These are phyloP conservation scores for Capsella bursapastoris DNA, from an alignment of 345 rosid species.

Conservation along the genomic window DNA sequence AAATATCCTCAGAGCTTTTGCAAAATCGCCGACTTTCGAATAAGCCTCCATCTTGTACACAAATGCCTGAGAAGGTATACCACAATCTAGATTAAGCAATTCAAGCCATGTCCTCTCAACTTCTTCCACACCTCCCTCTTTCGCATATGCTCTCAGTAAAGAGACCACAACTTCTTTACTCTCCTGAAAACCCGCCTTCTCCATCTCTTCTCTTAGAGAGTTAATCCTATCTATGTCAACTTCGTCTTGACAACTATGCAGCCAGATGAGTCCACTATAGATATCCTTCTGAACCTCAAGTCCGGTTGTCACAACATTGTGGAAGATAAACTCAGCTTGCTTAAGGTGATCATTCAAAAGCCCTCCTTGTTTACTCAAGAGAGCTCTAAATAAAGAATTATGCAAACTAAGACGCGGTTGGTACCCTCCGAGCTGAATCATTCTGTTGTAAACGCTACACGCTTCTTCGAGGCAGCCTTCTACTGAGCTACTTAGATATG, in stretches of 20 bases:
- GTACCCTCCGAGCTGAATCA: conserved; percentile 94
- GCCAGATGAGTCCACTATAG: conserved; percentile 72
- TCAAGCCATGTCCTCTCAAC: conserved; percentile 72
- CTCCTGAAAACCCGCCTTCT: conserved; percentile 62
- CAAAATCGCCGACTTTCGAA: conserved; percentile 57
- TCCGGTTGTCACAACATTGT: conserved; percentile 67
- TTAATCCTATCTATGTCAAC: conserved; percentile 62
- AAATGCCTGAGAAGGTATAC: conserved; percentile 69
- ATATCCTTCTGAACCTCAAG: conserved; percentile 78
- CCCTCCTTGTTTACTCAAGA: conserved; percentile 62
- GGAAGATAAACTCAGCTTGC: conserved; percentile 86
- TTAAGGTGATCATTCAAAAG: conserved; percentile 61
- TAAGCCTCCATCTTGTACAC: conserved; percentile 81
- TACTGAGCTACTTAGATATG: conserved; percentile 74
- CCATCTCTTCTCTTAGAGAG: conserved; percentile 67
- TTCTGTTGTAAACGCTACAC: conserved; percentile 76
- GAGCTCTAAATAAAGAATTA: conserved; percentile 77
- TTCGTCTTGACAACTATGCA: conserved; percentile 80
- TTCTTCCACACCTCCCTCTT: conserved; percentile 66
- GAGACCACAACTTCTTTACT: conserved; percentile 68
- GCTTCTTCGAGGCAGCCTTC: conserved; percentile 81
- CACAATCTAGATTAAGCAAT: conserved; percentile 45
- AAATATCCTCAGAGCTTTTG: conserved; percentile 63
- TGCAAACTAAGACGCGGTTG: conserved; percentile 72
- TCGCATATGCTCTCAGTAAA: conserved; percentile 73